Percentiles rank a stretch among this genome's conserved stretches.
phyloP scores from a whole-genome alignment of 2,329 filamentous ascomycete genomes.

The Pseudogymnoascus sp. region DNA sequence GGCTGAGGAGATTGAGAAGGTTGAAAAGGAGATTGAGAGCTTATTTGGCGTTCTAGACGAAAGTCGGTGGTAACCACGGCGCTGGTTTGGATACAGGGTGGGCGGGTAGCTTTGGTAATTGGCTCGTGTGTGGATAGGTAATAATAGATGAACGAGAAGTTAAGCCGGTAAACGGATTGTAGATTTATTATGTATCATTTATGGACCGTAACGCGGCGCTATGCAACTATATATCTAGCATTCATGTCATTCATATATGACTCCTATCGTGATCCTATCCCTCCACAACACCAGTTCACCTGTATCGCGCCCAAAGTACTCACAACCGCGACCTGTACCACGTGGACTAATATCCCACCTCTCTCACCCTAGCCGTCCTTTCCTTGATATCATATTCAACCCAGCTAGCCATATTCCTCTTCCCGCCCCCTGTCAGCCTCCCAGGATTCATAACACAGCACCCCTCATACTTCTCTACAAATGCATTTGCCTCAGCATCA shows the following conservation, averaged over 20 bases:
- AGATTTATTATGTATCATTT: constrained; percentile 6
- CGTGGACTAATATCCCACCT: constrained; percentile 24
- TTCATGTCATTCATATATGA: constrained; percentile 1
- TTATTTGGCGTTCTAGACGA: constrained; percentile 59
- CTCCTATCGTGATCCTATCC: neutral
- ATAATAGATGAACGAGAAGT: neutral
- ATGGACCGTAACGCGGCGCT: constrained; percentile 4
- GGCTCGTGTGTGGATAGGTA: neutral
- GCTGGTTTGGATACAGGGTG: constrained; percentile 4
- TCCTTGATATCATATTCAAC: constrained; percentile 68
- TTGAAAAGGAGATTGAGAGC: constrained; percentile 55
- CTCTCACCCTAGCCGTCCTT: constrained; percentile 27
- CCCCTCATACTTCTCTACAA: constrained; percentile 86
- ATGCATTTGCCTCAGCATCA: constrained; percentile 74
- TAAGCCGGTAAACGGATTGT: neutral
- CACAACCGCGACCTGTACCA: neutral
- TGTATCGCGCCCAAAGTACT: constrained; percentile 9
- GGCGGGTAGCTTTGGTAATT: neutral
- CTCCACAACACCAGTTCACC: neutral
- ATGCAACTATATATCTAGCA: constrained; percentile 7
- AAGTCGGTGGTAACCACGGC: constrained; percentile 53
- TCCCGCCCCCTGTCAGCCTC: constrained; percentile 62
- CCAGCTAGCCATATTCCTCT: constrained; percentile 69
- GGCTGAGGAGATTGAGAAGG: constrained; percentile 55
- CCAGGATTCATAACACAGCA: constrained; percentile 96